Base-by-base conservation (phyloP, 176 grass and related monocot genomes). In the Oropetium thomaeum region DNA sequence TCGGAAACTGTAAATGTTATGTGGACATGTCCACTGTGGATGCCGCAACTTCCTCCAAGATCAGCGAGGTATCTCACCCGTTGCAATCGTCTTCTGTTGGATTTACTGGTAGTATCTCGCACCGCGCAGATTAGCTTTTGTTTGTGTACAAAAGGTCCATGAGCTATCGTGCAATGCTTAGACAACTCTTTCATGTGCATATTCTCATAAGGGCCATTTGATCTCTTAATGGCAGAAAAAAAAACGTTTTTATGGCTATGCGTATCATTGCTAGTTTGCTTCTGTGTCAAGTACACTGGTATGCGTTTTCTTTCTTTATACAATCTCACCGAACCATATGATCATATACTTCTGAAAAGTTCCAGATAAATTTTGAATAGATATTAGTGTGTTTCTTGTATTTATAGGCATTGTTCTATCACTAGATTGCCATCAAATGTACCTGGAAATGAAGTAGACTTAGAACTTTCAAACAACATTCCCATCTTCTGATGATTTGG, bases 11-110 rank as follows among this genome's bases (percentile, higher is more conserved):
- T 55, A 92, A 98, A 65, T 89, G 91, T 27, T 92, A 98, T 70
- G 82, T 98, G 64, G 91, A 98, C 82, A 98, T 98, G 96, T 98
- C 96, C 27, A 98, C 89, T 20, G 96, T 98, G n/a, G 96, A 98
- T 83, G 86, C 84, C 7, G 64, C 73, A 27, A 98, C 95, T 73
- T 98, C 95, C 40, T 79, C 75, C 66, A 92, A 92, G 81, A 98
- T 98, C 58, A 92, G 63, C 20, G 84, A 98, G 96, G 96, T 87
- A 62, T 83, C 23, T 41, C 22, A 11, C 76, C 65, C 9, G n/a
- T 67, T 38, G 17, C 33, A 16, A 40, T 35, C 63, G 1, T 13
- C 4, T 16, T 10, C 5, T n/a, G 3, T 52, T 69, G 42, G 15
- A 74, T 58, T 52, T 7, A 5, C 2, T 70, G 52, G 6, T 15